phyloP scores from a whole-genome alignment of 139 green algal genomes.

The Closterium sp. region DNA sequence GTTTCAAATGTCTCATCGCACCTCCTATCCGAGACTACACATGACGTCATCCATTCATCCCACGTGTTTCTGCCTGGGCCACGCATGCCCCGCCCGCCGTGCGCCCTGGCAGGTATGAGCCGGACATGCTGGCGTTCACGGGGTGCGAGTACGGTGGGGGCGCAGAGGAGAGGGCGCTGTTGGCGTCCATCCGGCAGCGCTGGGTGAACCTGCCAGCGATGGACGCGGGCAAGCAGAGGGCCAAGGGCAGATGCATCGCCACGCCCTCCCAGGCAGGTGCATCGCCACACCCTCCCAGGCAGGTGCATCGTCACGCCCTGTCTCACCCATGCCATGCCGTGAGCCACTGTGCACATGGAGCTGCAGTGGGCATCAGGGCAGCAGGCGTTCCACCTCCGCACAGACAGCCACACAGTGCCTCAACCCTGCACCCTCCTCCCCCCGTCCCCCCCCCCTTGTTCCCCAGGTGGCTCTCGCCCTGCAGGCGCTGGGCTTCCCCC shows the following conservation, averaged over 20 bases:
- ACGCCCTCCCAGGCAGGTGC: constrained; percentile 13
- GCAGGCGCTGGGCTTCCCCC: neutral
- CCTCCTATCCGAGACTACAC: neutral
- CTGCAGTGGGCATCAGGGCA: neutral
- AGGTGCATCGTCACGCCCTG: constrained; percentile 12
- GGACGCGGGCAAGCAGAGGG: neutral
- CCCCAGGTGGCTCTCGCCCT: neutral
- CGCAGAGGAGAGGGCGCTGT: neutral
- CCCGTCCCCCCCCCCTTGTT: too few relatives aligned
- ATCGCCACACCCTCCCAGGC: constrained; percentile 12
- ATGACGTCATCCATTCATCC: neutral
- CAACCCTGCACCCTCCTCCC: neutral
- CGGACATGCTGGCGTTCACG: constrained; percentile 45
- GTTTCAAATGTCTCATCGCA: neutral
- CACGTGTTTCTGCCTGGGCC: neutral
- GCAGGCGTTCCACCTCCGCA: neutral
- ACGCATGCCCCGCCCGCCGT: neutral
- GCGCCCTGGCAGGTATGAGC: constrained; percentile 25
- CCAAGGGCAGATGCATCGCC: constrained; percentile 13
- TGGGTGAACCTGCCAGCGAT: constrained; percentile 22
- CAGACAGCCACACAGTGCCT: neutral
- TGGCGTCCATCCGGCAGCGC: constrained; percentile 5
- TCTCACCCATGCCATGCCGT: neutral
- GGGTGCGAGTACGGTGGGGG: constrained; percentile 26
- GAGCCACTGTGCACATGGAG: neutral